A percentile compares a stretch with the other conserved stretches of the same genome.
phyloP scores from a whole-genome alignment of 2,329 filamentous ascomycete genomes.

The Hypoxylon rubiginosum region DNA sequence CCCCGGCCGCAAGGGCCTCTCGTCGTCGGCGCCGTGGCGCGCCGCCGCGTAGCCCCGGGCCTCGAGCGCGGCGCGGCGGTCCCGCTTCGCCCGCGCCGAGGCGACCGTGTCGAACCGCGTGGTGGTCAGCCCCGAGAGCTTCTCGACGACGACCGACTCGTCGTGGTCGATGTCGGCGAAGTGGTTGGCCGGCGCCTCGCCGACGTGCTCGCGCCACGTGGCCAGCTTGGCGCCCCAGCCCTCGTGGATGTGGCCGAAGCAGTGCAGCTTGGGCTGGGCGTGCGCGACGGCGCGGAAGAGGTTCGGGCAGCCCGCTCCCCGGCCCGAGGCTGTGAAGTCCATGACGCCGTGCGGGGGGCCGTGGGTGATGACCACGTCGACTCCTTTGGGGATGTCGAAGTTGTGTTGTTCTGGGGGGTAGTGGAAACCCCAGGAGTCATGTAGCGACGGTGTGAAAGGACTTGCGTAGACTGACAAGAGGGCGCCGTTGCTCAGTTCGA shows the following conservation, averaged over 20 bases:
- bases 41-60: conserved; percentile 52
- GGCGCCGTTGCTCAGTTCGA: conserved; percentile 65
- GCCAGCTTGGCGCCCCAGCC: conserved; percentile 69
- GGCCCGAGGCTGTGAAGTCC: conserved; percentile 55
- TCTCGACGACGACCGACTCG: conserved; percentile 54
- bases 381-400: conserved; percentile 53
- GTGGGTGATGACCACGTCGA: conserved; percentile 67
- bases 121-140: conserved; percentile 48
- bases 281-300: conserved; percentile 62
- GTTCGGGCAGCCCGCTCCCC: conserved; percentile 58
- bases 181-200: conserved; percentile 52
- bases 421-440: conserved; percentile 64
- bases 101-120: conserved; percentile 45
- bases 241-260: conserved; percentile 72
- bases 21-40: conserved; percentile 57
- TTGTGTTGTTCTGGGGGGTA: conserved; percentile 58
- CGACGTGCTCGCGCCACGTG: conserved; percentile 60
- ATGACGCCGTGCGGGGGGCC: conserved; percentile 67
- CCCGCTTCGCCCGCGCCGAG: conserved; percentile 8
- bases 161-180: conserved; percentile 61
- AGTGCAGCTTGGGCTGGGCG: conserved; percentile 63
- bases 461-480: conserved; percentile 65
- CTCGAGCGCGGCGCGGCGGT: conserved; percentile 37
- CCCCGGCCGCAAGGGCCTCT: conserved; percentile 53
- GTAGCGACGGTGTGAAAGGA: conserved; percentile 62